Percentiles rank a stretch among this genome's conserved stretches.
Conservation (phyloP, 768 basidiomycete genomes). For the Tricholoma sp. region DNA sequence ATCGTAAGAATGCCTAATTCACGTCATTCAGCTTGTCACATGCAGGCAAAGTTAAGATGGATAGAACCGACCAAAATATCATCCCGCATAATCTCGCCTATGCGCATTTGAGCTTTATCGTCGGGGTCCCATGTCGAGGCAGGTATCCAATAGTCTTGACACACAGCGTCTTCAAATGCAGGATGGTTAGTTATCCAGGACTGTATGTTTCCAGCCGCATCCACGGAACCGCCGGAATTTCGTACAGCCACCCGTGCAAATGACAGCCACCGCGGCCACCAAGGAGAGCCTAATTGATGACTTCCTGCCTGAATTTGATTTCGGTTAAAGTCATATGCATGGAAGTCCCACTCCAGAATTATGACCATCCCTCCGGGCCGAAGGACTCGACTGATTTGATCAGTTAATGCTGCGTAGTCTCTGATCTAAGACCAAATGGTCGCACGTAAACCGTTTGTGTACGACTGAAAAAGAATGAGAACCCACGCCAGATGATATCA, state of each 20-base stretch:
- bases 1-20: conserved; percentile 55
- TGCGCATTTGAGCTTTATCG: conserved; percentile 29
- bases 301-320: conserved; percentile 37
- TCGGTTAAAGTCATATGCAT: conserved; percentile 50
- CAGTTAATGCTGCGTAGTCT: conserved; percentile 57
- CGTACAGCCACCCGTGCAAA: conserved; percentile 48
- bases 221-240: conserved; percentile 54
- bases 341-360: conserved; percentile 66
- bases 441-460: conserved; percentile 6
- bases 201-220: conserved; percentile 53
- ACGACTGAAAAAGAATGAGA: conserved; percentile 1
- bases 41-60: background rate
- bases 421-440: conserved; percentile 40
- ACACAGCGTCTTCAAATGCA: conserved; percentile 53
- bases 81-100: conserved; percentile 47
- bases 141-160: conserved; percentile 60
- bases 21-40: background rate
- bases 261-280: conserved; percentile 59
- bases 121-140: conserved; percentile 48
- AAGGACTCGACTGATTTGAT: conserved; percentile 62
- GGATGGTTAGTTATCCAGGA: conserved; percentile 52
- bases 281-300: conserved; percentile 43
- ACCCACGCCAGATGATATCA: conserved; percentile 70
- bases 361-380: conserved; percentile 67
- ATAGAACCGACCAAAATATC: conserved; percentile 45